Evolutionary conservation across 1,284 basidiomycete species (phyloP), one percentile per base, ranked within the genome.

Genomic region (Melampsora medusae): DNA sequence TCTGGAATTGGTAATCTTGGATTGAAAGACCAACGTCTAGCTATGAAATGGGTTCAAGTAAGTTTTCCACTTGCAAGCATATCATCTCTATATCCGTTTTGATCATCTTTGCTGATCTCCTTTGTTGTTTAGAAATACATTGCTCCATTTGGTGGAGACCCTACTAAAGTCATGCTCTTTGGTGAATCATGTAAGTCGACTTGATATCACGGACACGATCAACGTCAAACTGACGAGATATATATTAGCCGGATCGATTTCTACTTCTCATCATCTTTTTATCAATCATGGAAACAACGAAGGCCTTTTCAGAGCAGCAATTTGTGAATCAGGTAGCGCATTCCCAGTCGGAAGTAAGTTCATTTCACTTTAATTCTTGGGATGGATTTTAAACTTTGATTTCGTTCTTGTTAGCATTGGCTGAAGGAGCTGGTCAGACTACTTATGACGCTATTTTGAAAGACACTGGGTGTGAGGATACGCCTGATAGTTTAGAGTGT

Each of bases 1-100:
- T 86, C 84, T 38, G 85, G 85, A 0, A 82, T 86, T 0, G 85
- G 85, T 5, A 88, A 88, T 78, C 81, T 87, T 5, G 87, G 87
- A 4, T 80, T 87, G n/a, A 80, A 80, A 67, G 79, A 38, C 77
- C 78, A 82, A 72, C 79, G 81, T 28, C 78, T 81, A 38, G 82
- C 80, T 4, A 78, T 83, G 35, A 67, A 66, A 66, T 66, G 64
- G 64, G 78, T 82, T 22, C 80, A 66, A 31, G 64, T 66, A 66
- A 35, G n/a, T 16, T 9, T 7, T 31, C 38, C 17, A 10, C 2
- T n/a, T 1, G 4, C 10, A 5, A 56, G n/a, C 1, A 7, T 62
- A 14, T 31, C 6, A 62, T 28, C 5, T 19, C 6, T 62, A 7
- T 35, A 35, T 35, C 3, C 33, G 4, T 35, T 35, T 35, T 35